phyloP scores from a whole-genome alignment of 2,329 filamentous ascomycete genomes.

The Colletotrichum sp. region DNA sequence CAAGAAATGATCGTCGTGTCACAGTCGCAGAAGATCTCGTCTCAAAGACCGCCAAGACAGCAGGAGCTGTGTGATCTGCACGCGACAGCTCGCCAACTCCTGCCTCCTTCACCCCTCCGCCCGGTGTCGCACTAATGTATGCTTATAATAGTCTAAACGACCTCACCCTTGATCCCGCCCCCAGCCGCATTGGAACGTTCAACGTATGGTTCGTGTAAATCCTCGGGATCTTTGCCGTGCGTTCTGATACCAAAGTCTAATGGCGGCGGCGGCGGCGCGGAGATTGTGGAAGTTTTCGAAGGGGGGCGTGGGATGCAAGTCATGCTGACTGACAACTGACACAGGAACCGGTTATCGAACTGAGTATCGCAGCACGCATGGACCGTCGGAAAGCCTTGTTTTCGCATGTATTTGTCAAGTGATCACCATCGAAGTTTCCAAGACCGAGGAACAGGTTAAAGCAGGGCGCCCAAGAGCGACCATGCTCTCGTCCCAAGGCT shows the following conservation, averaged over 20 bases:
- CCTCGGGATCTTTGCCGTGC: neutral
- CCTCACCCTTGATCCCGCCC: neutral
- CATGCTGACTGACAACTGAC: neutral
- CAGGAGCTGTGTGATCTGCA: neutral
- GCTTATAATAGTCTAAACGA: neutral
- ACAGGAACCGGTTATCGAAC: neutral
- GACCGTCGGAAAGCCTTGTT: neutral
- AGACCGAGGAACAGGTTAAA: neutral
- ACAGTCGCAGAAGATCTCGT: conserved; percentile 8
- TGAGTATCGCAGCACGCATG: neutral
- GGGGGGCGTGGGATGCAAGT: neutral
- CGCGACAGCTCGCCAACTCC: conserved; percentile 12
- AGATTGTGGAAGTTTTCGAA: neutral
- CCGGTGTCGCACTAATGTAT: neutral
- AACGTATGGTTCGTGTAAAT: neutral
- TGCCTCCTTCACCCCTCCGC: neutral
- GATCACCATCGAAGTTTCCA: neutral
- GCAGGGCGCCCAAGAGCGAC: neutral
- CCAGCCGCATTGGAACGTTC: neutral
- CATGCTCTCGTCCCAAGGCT: neutral
- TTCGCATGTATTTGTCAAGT: neutral
- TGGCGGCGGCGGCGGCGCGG: neutral
- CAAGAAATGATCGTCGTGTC: neutral
- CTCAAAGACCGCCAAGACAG: neutral
- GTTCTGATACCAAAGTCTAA: neutral